These are phyloP conservation scores for Penicillium roqueforti DNA, from an alignment of 495 filamentous ascomycete species.

Conservation along the genomic window DNA sequence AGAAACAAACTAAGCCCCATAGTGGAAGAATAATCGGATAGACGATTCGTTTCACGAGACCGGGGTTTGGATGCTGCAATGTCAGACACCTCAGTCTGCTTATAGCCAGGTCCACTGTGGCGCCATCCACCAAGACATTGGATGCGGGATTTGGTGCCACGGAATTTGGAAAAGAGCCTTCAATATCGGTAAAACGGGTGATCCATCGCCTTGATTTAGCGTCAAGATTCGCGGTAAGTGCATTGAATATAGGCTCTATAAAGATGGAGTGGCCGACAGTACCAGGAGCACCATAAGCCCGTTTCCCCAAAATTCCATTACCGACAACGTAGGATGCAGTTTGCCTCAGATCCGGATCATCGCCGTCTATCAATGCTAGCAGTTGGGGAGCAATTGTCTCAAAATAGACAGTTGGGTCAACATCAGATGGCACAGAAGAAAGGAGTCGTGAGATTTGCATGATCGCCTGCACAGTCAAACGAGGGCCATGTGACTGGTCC, in stretches of 20 bases:
- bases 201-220: constrained; percentile 26
- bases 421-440: constrained; percentile 55
- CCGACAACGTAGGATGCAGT: constrained; percentile 70
- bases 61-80: constrained; percentile 67
- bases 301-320: constrained; percentile 65
- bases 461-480: constrained; percentile 69
- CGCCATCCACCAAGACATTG: constrained; percentile 20
- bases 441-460: constrained; percentile 61
- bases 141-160: neutral
- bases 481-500: constrained; percentile 47
- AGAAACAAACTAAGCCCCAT: constrained; percentile 63
- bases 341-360: constrained; percentile 58
- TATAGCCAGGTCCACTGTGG: constrained; percentile 40
- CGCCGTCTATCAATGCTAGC: constrained; percentile 60
- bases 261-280: constrained; percentile 67
- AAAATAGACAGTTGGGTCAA: constrained; percentile 58
- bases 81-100: constrained; percentile 54
- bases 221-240: constrained; percentile 53
- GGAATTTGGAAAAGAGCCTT: neutral
- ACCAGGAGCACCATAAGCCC: constrained; percentile 61
- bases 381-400: constrained; percentile 62
- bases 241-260: constrained; percentile 58
- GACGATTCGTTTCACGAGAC: constrained; percentile 65
- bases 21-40: constrained; percentile 60
- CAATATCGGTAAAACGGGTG: constrained; percentile 7